Evolutionary conservation across 2,329 filamentous ascomycete species (phyloP), one percentile per base, ranked within the genome.

Genomic region (Aspergillus amoenus): DNA sequence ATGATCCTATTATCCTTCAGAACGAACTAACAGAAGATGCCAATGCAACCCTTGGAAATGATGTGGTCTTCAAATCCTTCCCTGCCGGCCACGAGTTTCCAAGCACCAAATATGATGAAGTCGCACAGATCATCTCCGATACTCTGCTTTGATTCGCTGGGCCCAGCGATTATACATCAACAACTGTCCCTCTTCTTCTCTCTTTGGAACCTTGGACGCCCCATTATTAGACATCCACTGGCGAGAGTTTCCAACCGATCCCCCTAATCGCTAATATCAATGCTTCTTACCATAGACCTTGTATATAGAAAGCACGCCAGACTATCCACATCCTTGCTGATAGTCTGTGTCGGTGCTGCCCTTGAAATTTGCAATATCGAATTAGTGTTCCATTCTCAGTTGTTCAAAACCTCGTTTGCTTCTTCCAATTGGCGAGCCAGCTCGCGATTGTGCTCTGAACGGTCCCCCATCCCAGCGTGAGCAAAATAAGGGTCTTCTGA

Each of bases 81-180:
- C 79, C 84, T 22, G 87, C 83, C 4, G 88, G 88, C 0, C 89
- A 92, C 68, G 88, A 91, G 66, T 76, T 91, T 58, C 86, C 85
- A 1, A 85, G 90, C 61, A 83, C 83, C 12, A 81, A 81, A 55
- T 84, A 83, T 3, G 74, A 78, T 9, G 81, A 85, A 54, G 80
- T 90, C 55, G 85, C 84, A 1, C 70, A 78, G n/a, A 71, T 74
- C n/a, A 78, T 85, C 40, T 66, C 70, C 49, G 73, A 75, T 15
- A 76, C 78, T 45, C 56, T 64, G 52, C 22, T 58, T 59, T 66
- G 51, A 64, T 41, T 45, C 34, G 12, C 21, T 24, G 46, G 39
- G 21, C 30, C n/a, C 22, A 18, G 27, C 17, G 37, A 45, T 34
- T 18, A 30, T 37, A 22, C 27, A 43, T n/a, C 30, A 13, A 34